Evolutionary conservation across 352 stramenopile species (phyloP), one percentile per base, ranked within the genome.

Genomic region (Pythium biforme): DNA sequence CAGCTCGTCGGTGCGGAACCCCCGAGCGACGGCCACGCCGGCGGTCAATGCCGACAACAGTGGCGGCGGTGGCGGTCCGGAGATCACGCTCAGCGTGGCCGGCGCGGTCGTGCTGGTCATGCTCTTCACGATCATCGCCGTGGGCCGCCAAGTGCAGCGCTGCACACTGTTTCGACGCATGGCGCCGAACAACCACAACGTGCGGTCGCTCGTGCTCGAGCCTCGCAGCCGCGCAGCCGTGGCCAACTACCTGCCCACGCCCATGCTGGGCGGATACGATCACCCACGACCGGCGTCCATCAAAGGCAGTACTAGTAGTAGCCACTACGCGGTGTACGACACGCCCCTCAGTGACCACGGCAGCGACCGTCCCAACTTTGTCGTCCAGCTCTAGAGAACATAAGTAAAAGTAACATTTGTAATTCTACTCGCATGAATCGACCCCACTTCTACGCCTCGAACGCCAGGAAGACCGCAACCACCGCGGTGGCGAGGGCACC

Each of bases 101-200:
- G 47, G n/a, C 10, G 56, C 29, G 25, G 31, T 64, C 5, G 48
- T 64, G 29, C 26, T 64, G 17, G 25, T 40, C 20, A 47, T 57
- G 47, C 37, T 64, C 46, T 64, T 64, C 29, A 10, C 37, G 15
- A 64, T 64, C 46, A 64, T 64, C 26, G 46, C 37, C 27, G 20
- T 64, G 37, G 56, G 56, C 0, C 46, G 56, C 11, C 56, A 64
- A 29, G 47, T 64, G 12, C 56, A 64, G 34, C 46, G 46, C 22
- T 64, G 56, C 34, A 56, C 46, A 19, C 33, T 64, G 8, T 64
- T 49, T 25, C 56, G 56, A 25, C 50, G 31, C n/a, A 55, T 64
- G 29, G 34, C 33, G n/a, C 27, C 46, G 22, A 19, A 22, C 14
- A 64, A 41, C 46, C 56, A 64, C 47, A 64, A 64, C 47, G 31